These are phyloP conservation scores for Ophiostoma sp. DNA, from an alignment of 2,329 filamentous ascomycete genomes.

Conservation along the genomic window DNA sequence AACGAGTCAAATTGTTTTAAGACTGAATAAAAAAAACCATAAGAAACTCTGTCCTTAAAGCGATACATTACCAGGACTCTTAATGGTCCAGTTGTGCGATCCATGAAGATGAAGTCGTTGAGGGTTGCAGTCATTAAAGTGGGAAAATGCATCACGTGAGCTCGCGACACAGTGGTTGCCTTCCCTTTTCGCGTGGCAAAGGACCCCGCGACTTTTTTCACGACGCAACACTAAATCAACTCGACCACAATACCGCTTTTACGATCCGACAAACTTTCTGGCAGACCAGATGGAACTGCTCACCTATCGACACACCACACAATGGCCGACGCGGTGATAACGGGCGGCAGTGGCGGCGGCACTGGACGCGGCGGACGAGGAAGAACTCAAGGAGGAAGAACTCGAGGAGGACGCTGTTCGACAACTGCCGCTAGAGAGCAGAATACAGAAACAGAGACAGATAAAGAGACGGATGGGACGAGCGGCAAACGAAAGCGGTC, in stretches of 20 bases:
- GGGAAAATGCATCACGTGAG: slow-evolving; percentile 13
- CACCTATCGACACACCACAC: background rate
- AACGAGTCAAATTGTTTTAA: too few species aligned
- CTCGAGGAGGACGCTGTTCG: background rate
- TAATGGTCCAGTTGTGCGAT: too few species aligned
- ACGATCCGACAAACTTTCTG: background rate
- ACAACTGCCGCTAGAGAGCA: background rate
- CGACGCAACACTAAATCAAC: background rate
- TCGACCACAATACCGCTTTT: background rate
- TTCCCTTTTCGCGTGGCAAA: slow-evolving; percentile 14
- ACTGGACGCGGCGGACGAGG: background rate
- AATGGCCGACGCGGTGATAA: slow-evolving; percentile 21
- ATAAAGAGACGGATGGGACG: background rate
- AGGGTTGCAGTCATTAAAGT: background rate
- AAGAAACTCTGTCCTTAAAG: too few species aligned
- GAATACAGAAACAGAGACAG: background rate
- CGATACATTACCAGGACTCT: too few species aligned
- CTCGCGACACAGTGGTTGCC: background rate
- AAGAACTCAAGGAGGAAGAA: background rate
- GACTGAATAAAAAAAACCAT: background rate
- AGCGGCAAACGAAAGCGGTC: slow-evolving; percentile 17
- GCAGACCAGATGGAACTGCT: background rate
- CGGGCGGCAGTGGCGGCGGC: background rate
- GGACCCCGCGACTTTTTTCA: background rate
- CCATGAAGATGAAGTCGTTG: too few species aligned